Evolutionary conservation across 2,329 filamentous ascomycete genomes (phyloP).

Genomic region (Calonectria multiphialidica): DNA sequence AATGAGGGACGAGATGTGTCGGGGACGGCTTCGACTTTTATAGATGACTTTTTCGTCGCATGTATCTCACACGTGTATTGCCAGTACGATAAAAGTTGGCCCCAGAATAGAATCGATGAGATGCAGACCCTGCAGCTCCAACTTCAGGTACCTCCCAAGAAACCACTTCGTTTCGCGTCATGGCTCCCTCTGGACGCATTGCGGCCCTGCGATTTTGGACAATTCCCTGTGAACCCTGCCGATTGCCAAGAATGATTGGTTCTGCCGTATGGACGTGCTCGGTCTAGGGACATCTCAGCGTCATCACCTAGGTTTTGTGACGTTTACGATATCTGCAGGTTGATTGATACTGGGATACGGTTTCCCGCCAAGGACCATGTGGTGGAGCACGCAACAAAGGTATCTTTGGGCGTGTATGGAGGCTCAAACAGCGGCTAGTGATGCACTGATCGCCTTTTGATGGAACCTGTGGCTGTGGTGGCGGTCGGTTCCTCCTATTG

Average conservation of each 20-base stretch:
- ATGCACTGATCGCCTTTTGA: constrained; percentile 27
- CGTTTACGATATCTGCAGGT: constrained; percentile 36
- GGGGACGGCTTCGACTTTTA: constrained; percentile 35
- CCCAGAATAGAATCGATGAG: constrained; percentile 1
- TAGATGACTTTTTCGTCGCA: constrained; percentile 20
- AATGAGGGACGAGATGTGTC: background rate
- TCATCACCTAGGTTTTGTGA: constrained; percentile 40
- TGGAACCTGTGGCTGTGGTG: constrained; percentile 32
- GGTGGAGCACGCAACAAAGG: constrained; percentile 7
- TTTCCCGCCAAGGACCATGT: constrained; percentile 34
- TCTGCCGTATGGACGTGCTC: background rate
- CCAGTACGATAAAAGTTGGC: background rate
- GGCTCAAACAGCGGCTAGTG: constrained; percentile 25
- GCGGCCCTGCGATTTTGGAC: background rate
- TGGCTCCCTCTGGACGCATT: constrained; percentile 31
- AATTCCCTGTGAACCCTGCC: constrained; percentile 24
- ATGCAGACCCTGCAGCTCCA: background rate
- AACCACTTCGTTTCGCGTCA: constrained; percentile 42
- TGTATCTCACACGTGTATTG: background rate
- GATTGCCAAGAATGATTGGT: constrained; percentile 21
- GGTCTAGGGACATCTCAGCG: constrained; percentile 33
- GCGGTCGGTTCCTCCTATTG: constrained; percentile 37
- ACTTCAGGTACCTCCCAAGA: constrained; percentile 16
- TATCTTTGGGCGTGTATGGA: constrained; percentile 29
- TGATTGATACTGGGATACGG: constrained; percentile 9